These are phyloP conservation scores for Colletotrichum sp. DNA, from an alignment of 2,329 filamentous ascomycete genomes.

Conservation along the genomic window DNA sequence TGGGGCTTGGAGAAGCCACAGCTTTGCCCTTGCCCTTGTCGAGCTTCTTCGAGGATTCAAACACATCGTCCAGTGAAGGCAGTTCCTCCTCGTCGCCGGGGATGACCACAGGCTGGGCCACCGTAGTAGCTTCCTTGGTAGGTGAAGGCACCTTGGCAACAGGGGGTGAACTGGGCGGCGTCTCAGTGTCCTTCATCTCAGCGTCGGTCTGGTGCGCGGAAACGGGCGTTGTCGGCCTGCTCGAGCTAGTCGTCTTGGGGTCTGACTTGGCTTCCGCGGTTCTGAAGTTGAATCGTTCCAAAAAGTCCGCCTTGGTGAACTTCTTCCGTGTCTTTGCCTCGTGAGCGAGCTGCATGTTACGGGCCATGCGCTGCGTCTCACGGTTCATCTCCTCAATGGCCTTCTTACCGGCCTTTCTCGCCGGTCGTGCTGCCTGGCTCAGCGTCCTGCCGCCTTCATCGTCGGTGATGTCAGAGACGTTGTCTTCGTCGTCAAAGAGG, in stretches of 20 bases:
- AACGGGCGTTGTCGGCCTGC: conserved; percentile 52
- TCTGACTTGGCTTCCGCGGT: conserved; percentile 30
- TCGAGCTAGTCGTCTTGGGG: conserved; percentile 57
- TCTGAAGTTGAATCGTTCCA: conserved; percentile 83
- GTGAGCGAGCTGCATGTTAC: conserved; percentile 90
- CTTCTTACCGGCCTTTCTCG: conserved; percentile 90
- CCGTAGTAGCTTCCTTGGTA: not conserved
- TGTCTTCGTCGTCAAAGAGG: conserved; percentile 47
- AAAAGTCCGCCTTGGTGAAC: conserved; percentile 81
- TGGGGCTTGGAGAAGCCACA: not conserved
- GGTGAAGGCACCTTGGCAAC: conserved; percentile 33
- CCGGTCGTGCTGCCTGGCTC: conserved; percentile 72
- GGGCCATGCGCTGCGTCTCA: conserved; percentile 88
- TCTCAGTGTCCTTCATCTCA: conserved; percentile 59
- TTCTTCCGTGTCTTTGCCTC: conserved; percentile 92
- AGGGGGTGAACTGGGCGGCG: conserved; percentile 76
- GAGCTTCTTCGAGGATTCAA: conserved; percentile 34
- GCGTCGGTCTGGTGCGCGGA: conserved; percentile 52
- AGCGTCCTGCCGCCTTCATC: conserved; percentile 69
- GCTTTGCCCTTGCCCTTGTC: conserved; percentile 62
- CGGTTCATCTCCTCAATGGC: conserved; percentile 93
- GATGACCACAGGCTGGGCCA: not conserved
- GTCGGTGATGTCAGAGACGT: conserved; percentile 63
- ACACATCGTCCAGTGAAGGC: conserved; percentile 40
- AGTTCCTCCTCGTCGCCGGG: conserved; percentile 37